Evolutionary conservation across 176 grass and related monocot genomes (phyloP), one percentile per base, ranked within the genome.

Genomic region (Oryza meridionalis): DNA sequence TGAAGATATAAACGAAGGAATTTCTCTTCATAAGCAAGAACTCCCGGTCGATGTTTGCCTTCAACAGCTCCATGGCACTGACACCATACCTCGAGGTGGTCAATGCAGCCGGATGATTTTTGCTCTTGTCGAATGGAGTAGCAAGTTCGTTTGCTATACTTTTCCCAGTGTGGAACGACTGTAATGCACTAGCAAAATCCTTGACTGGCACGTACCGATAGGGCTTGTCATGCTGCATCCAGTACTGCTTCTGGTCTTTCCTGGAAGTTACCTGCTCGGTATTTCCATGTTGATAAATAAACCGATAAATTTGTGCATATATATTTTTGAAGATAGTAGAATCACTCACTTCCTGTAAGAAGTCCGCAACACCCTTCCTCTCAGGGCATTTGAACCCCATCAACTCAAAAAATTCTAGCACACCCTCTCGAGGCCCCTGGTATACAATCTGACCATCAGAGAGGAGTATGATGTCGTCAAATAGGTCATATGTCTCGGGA

Each of bases 371-470:
- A 9, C 96, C 93, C 87, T 98, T 98, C 79, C 96, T 93, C 49
- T 95, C 91, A 8, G 96, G 96, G 78, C 96, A 95, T 65, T 77
- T 98, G 85, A 98, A 98, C 3, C 96, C 96, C 66, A 93, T 82
- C 29, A 81, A 88, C 66, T 95, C 91, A 3, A 98, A 98, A 84
- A 98, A 98, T 50, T 95, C 89, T 32, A 98, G 93, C 70, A 98
- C 93, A 32, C 85, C 12, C 12, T 93, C 85, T 13, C 91, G 87
- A 37, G 91, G 96, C 25, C 96, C 96, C 72, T 98, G 93, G 72
- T 98, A 98, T 19, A 98, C 84, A 5, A 98, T 7, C 33, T 95
- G 89, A 1, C 96, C 96, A 17, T 98, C 96, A 22, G 96, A 93
- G 61, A 98, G 89, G 17, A 98, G 91, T 21, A 98, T 69, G 80